Evolutionary conservation across 2,329 filamentous ascomycete species (phyloP).

Genomic region (Periconia digitata): DNA sequence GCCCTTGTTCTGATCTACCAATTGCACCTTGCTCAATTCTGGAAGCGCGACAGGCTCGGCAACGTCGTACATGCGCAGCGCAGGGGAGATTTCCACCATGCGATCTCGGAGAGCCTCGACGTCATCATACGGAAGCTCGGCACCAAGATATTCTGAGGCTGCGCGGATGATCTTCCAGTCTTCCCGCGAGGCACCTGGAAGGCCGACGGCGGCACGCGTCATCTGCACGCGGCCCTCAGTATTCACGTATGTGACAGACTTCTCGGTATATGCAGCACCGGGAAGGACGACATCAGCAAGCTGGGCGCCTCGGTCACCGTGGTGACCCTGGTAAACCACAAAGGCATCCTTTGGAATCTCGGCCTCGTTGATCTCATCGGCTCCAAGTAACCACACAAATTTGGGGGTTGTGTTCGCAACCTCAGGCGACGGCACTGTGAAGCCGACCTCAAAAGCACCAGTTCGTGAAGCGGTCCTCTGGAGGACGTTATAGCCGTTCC

Average conservation of each 20-base stretch:
- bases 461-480: constrained; percentile 90
- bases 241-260: constrained; percentile 94
- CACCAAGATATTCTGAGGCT: constrained; percentile 84
- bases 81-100: constrained; percentile 92
- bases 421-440: constrained; percentile 78
- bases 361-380: constrained; percentile 81
- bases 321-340: constrained; percentile 96
- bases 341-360: constrained; percentile 96
- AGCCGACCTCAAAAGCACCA: constrained; percentile 94
- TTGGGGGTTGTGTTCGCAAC: constrained; percentile 87
- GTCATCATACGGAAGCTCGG: constrained; percentile 88
- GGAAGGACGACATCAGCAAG: constrained; percentile 93
- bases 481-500: constrained; percentile 97
- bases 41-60: constrained; percentile 76
- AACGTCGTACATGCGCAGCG: constrained; percentile 85
- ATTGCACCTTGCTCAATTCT: constrained; percentile 84
- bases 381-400: constrained; percentile 94
- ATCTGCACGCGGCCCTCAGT: constrained; percentile 96
- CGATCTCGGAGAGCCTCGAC: constrained; percentile 85
- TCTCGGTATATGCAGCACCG: constrained; percentile 95
- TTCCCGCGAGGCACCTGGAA: constrained; percentile 86
- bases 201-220: constrained; percentile 82
- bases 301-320: constrained; percentile 90
- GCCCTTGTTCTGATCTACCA: constrained; percentile 96
- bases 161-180: constrained; percentile 99